Evolutionary conservation across 208 protist genomes (phyloP), one percentile per base, ranked within the genome.

Genomic region (Trypanosoma vivax): DNA sequence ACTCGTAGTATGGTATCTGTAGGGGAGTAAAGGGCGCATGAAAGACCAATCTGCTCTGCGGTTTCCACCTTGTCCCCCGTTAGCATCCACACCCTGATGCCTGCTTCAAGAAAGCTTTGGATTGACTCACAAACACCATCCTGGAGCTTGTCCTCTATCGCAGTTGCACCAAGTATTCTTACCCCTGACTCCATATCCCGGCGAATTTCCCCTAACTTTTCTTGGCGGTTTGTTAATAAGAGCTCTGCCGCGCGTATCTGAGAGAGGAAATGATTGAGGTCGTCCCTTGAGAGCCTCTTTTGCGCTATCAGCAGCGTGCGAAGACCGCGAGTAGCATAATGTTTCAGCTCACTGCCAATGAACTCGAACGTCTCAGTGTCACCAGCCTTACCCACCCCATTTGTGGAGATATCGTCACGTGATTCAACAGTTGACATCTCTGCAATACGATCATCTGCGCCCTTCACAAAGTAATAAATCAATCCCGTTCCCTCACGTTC

Each of bases 11-110:
- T 45, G 23, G 43, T 46, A 61, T 90, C 68, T 21, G 49, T 45
- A n/a, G 59, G 23, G 18, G 54, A 41, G 66, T 86, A 90, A 9
- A 92, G 65, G 11, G 59, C 65, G 48, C 79, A 90, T 0, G 81
- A 73, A 35, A 88, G 64, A 16, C 75, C 95, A 67, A 99, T 98
- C 62, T 98, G 94, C 61, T 98, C 88, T 4, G 97, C 97, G 13
- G 97, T 99, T 62, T 98, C 91, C 42, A 93, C 54, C 74, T 99
- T 99, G 76, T 99, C 98, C 27, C 98, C 98, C 19, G 98, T 99
- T 33, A 99, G 63, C 94, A 98, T 98, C 94, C 94, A 98, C 21
- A 98, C 76, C 38, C 78, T 81, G 14, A 98, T 89, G 38, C 79
- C 78, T 16, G 92, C 94, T 19, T 72, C 7, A 3, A 81, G 31